Evolutionary conservation across 768 basidiomycete genomes (phyloP), one percentile per base, ranked within the genome.

Genomic region (Suillus brevipes): DNA sequence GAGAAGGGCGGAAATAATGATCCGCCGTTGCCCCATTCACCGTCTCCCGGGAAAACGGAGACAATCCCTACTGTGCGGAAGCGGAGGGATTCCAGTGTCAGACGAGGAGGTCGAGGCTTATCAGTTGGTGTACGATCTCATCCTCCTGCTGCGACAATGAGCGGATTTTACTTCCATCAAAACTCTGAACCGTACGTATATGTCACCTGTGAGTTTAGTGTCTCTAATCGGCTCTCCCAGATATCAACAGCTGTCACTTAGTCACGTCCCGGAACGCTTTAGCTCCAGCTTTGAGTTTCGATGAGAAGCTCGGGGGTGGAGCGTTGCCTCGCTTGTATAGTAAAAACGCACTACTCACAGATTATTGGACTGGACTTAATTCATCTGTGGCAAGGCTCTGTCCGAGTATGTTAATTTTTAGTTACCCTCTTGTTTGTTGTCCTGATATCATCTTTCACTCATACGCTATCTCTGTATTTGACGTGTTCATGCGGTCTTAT

Each of bases 111-210:
- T 56, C 82, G 85, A 25, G 82, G 84, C 18, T 77, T 84, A 18
- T 83, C 85, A 5, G 70, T 82, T n/a, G 79, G 82, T 43, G 83
- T 84, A 53, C 78, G 78, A 64, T 74, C 80, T 63, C 75, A 80
- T 55, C 79, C 82, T 6, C 81, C 86, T 8, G 73, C 85, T 58
- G 92, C 91, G 6, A 87, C 87, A 34, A 93, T 94, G 91, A 90
- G 85, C 68, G 92, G 95, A 43, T 96, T 93, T 79, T 97, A 96
- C 78, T 96, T 92, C 79, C 94, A 95, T 77, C 89, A 90, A 82
- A 91, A 94, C 75, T 95, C 92, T 63, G 92, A 94, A 72, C 93
- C 93, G 93, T 95, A 73, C 80, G 91, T 59, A 42, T 42, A 42
- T 42, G 10, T 87, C n/a, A 8, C 40, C 25, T 67, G 38, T 66